Base-by-base conservation (phyloP, 768 basidiomycete species). In the Boletus reticuloceps region DNA sequence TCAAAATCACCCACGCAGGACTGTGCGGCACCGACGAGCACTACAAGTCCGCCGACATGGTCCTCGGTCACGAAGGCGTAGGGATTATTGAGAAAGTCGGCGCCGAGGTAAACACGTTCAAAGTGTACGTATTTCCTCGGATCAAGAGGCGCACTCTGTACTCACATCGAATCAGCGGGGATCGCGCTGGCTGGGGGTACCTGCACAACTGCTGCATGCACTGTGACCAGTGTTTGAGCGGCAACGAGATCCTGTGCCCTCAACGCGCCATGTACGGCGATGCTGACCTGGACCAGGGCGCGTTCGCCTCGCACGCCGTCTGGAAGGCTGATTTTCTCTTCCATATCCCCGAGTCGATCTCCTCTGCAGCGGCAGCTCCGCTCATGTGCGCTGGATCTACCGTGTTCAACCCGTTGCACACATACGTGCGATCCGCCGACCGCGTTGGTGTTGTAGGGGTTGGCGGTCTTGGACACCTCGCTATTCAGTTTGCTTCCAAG, bases 21-120 rank as follows among this genome's bases (percentile, higher is more conserved):
- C n/a, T 75, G 20, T 75, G 75, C 20, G 74, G 73, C 42, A 76
- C 76, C 0, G 75, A 77, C 58, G 63, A 69, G 38, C 75, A 75
- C 46, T 69, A 61, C 56, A 67, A 61, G 54, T 14, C 49, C 12
- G 46, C 25, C 7, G 72, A 73, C 46, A 73, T 72, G 58, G 74
- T 74, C 12, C 71, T 76, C 36, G 73, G 76, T 7, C 75, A 76
- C 44, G 75, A 76, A 60, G 76, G 75, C 8, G 53, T 74, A 2
- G 75, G 69, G 6, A 13, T 72, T 25, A 68, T 76, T 31, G 58
- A 75, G 37, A 51, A 65, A 32, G 56, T 75, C 44, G 75, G 75
- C 2, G 31, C 54, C 3, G 50, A 54, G 17, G 76, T 76, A 25
- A 19, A 56, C 42, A 20, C 47, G 10, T 77, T 77, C 67, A 71